Conservation (phyloP, 192 early-diverging fungal species). For the Funneliformis geosporum region DNA sequence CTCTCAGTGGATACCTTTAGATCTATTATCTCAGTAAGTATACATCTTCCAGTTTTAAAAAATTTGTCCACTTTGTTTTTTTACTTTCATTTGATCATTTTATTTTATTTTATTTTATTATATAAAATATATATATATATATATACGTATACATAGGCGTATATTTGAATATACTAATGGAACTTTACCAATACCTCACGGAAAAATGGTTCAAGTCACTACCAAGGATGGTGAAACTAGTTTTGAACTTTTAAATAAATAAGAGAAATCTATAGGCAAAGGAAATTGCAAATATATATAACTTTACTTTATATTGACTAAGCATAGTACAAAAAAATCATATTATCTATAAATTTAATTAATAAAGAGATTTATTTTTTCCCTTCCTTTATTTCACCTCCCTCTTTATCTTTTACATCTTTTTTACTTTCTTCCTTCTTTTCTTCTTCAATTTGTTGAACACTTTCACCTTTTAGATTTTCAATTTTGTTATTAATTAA, state of each 20-base stretch:
- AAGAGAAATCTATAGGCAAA: too few species aligned
- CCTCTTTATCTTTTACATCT: conserved; percentile 34
- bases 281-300: too few species aligned
- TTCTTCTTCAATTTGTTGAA: conserved; percentile 41
- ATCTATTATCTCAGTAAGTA: conserved; percentile 64
- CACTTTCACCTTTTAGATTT: conserved; percentile 70
- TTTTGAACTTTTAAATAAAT: background rate
- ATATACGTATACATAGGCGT: conserved; percentile 44
- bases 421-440: conserved; percentile 41
- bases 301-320: too few species aligned
- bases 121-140: background rate
- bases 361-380: background rate
- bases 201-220: conserved; percentile 62
- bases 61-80: too few species aligned
- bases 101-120: background rate
- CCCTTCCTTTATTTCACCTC: background rate
- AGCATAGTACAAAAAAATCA: background rate
- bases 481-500: conserved; percentile 98
- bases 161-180: conserved; percentile 62
- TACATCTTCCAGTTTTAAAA: background rate
- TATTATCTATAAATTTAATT: background rate
- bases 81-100: background rate
- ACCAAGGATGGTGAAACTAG: conserved; percentile 61
- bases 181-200: conserved; percentile 48
- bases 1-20: conserved; percentile 82